These are phyloP conservation scores for Ustilago bromivora DNA, from an alignment of 1,284 basidiomycete genomes.

Conservation along the genomic window DNA sequence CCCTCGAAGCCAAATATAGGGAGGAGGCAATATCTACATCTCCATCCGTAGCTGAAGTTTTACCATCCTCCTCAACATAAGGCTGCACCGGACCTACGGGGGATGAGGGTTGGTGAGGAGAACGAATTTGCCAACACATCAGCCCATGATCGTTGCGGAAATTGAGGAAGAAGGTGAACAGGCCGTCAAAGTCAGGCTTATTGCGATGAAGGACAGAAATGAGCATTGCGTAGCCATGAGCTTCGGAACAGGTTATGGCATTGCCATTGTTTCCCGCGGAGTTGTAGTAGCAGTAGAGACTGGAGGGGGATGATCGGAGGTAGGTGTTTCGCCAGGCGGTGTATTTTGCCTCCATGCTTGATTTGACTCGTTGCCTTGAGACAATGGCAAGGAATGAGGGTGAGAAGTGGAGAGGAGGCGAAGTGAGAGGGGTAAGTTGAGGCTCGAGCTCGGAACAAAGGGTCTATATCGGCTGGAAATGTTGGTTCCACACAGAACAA, in stretches of 20 bases:
- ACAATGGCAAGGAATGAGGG: background rate
- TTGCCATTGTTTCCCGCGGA: conserved; percentile 58
- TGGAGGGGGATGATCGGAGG: conserved; percentile 32
- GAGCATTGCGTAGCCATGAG: conserved; percentile 66
- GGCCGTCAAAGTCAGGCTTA: conserved; percentile 57
- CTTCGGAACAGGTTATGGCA: conserved; percentile 65
- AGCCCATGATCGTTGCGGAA: conserved; percentile 57
- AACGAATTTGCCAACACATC: conserved; percentile 65
- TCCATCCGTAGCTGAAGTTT: conserved; percentile 61
- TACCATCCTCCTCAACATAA: conserved; percentile 57
- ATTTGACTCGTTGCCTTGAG: background rate
- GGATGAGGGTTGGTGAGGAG: conserved; percentile 18
- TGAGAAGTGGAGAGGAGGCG: background rate
- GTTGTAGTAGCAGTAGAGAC: conserved; percentile 64
- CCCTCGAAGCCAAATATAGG: conserved; percentile 46
- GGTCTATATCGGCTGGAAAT: background rate
- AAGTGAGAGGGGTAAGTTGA: background rate
- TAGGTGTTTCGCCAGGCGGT: conserved; percentile 39
- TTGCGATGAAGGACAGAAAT: conserved; percentile 61
- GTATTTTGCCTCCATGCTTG: conserved; percentile 55
- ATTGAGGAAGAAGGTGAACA: conserved; percentile 54
- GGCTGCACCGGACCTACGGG: conserved; percentile 15
- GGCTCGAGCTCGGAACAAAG: background rate
- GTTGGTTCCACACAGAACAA: conserved; percentile 15
- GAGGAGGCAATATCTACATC: conserved; percentile 64